phyloP scores from a whole-genome alignment of 306 rosid genomes.

The Acacia melanoxylon region DNA sequence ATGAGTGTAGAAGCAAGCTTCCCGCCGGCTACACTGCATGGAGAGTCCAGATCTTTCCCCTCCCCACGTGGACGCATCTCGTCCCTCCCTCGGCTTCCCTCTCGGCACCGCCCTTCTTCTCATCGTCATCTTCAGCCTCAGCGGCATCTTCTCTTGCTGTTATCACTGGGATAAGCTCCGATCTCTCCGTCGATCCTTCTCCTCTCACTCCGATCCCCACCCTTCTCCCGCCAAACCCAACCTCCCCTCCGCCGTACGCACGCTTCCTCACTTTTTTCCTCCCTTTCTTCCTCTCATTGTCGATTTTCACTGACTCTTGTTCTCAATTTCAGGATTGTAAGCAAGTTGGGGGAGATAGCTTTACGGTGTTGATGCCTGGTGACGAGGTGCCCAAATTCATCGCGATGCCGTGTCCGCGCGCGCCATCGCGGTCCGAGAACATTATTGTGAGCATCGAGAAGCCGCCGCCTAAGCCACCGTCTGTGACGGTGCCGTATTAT shows the following conservation, averaged over 20 bases:
- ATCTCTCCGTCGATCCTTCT: slow-evolving; percentile 59
- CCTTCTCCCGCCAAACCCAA: slow-evolving; percentile 30
- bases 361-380: slow-evolving; percentile 93
- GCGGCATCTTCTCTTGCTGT: slow-evolving; percentile 96
- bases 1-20: slow-evolving; percentile 45
- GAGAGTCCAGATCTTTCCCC: slow-evolving; percentile 71
- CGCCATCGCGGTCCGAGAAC: slow-evolving; percentile 52
- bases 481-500: slow-evolving; percentile 49
- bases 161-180: slow-evolving; percentile 97
- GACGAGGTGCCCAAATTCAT: slow-evolving; percentile 78
- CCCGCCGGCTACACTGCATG: slow-evolving; percentile 35
- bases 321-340: slow-evolving; percentile 40
- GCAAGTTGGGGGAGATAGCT: slow-evolving; percentile 47
- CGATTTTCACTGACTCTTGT: neutral
- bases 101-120: slow-evolving; percentile 91
- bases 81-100: slow-evolving; percentile 93
- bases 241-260: slow-evolving; percentile 41
- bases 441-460: slow-evolving; percentile 39
- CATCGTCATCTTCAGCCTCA: slow-evolving; percentile 79
- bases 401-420: slow-evolving; percentile 87
- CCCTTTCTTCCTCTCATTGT: neutral
- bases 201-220: neutral
- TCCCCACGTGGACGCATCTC: slow-evolving; percentile 63
- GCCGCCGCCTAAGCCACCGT: slow-evolving; percentile 59
- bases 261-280: neutral